phyloP scores from a whole-genome alignment of 1,284 basidiomycete species.

The Leucocoprinus gongylophorus region DNA sequence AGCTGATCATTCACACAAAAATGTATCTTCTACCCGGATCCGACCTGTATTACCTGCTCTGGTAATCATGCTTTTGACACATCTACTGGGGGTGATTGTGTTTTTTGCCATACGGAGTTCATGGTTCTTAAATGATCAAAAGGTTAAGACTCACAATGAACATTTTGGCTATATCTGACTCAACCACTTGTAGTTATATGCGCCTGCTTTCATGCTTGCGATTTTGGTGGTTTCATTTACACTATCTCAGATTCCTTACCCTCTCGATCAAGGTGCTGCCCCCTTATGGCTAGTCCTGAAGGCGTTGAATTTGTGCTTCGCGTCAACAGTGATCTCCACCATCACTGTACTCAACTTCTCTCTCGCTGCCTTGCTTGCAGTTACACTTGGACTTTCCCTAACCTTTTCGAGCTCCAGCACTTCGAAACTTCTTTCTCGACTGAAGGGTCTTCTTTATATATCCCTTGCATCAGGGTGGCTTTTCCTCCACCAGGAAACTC shows the following conservation, averaged over 20 bases:
- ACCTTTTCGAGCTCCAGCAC: conserved; percentile 35
- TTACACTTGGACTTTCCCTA: conserved; percentile 55
- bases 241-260: conserved; percentile 1
- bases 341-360: conserved; percentile 88
- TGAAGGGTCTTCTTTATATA: conserved; percentile 39
- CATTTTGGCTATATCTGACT: conserved; percentile 6
- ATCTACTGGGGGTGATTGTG: conserved; percentile 42
- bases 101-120: conserved; percentile 41
- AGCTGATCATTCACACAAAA: neutral
- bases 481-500: conserved; percentile 35
- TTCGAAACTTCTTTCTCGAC: conserved; percentile 13
- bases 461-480: conserved; percentile 53
- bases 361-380: conserved; percentile 64
- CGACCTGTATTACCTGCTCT: conserved; percentile 46
- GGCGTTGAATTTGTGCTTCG: conserved; percentile 66
- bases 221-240: conserved; percentile 12
- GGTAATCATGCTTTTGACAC: conserved; percentile 47
- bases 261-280: conserved; percentile 20
- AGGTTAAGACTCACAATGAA: conserved; percentile 27
- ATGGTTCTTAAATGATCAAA: conserved; percentile 33
- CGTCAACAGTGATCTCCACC: conserved; percentile 78
- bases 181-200: conserved; percentile 15
- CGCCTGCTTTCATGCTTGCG: conserved; percentile 26
- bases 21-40: conserved; percentile 24
- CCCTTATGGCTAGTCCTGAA: conserved; percentile 52